These are phyloP conservation scores for Mycena rosella DNA, from an alignment of 768 basidiomycete genomes.

Conservation along the genomic window DNA sequence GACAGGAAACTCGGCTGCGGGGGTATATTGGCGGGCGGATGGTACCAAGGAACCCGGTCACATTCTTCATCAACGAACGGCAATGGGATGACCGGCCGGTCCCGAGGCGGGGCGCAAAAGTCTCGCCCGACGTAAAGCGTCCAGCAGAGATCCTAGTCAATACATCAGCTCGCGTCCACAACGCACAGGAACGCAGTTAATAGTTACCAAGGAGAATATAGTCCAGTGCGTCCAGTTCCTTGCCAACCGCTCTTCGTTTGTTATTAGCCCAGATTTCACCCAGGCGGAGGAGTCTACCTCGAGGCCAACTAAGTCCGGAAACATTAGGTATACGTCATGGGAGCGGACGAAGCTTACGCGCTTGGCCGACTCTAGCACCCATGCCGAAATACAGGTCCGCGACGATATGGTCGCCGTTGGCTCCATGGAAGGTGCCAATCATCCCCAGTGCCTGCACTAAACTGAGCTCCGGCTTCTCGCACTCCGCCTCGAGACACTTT, in stretches of 20 bases:
- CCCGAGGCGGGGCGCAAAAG: constrained; percentile 45
- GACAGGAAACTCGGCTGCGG: constrained; percentile 40
- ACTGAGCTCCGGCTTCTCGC: constrained; percentile 37
- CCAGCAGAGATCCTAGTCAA: constrained; percentile 54
- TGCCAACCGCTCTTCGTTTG: constrained; percentile 50
- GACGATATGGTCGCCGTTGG: constrained; percentile 33
- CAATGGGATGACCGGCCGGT: constrained; percentile 43
- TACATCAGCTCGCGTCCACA: not conserved
- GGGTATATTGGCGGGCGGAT: constrained; percentile 45
- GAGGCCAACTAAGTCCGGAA: constrained; percentile 50
- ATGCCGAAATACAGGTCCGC: constrained; percentile 39
- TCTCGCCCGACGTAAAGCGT: constrained; percentile 60
- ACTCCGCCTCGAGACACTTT: constrained; percentile 33
- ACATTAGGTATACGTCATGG: not conserved
- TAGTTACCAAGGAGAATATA: constrained; percentile 46
- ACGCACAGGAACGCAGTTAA: not conserved
- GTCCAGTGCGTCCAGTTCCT: constrained; percentile 59
- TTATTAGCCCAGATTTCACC: constrained; percentile 54
- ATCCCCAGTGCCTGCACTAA: constrained; percentile 39
- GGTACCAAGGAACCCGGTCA: constrained; percentile 49
- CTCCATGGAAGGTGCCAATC: constrained; percentile 36
- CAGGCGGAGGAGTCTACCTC: constrained; percentile 53
- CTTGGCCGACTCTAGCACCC: constrained; percentile 15
- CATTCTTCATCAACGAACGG: constrained; percentile 49
- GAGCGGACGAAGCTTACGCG: constrained; percentile 20